Base-by-base conservation (phyloP, 495 filamentous ascomycete species). In the Aspergillus asperescens region DNA sequence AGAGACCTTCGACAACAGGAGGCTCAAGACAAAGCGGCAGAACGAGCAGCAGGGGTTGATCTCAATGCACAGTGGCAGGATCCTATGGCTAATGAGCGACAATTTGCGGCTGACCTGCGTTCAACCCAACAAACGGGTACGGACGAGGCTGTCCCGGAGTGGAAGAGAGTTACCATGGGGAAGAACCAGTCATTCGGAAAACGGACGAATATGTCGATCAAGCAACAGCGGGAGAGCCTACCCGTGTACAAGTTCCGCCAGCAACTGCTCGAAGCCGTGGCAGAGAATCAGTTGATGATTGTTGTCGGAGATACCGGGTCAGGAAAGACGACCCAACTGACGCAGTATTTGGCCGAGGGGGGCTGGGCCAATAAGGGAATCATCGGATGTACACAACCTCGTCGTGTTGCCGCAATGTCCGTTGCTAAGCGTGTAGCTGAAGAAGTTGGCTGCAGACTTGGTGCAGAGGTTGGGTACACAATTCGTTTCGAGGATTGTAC, bases 401-500 rank as follows among this genome's bases (percentile, higher is more conserved):
- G 93, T 55, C 89, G 94, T 75, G 93, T 99, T 2, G 93, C 93
- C 32, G 93, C 93, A 15, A 95, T 97, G 83, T 94, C 88, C 15
- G 93, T 99, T 18, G 93, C 93, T 8, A 92, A 95, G 56, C 90
- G 93, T 78, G 93, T 99, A 15, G 82, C 92, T 0, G 93, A 99
- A 63, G 93, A 99, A 70, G 90, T 99, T 38, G 92, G 92, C 27
- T 96, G 90, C 62, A 76, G 82, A 48, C 77, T 99, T 0, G 94
- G 94, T 25, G 80, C 90, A 28, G 92, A 96, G 66, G 91, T 99
- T 54, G 93, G 93, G 37, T 99, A 97, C 61, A 96, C 90, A 0
- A 96, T 99, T 64, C 86, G 93, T 64, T 99, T 99, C 64, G 93
- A 99, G 62, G 94, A 99, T 62, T 87, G 83, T 62, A 96, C 93